phyloP scores from a whole-genome alignment of 1,284 basidiomycete genomes.

The Coriolopsis trogii region DNA sequence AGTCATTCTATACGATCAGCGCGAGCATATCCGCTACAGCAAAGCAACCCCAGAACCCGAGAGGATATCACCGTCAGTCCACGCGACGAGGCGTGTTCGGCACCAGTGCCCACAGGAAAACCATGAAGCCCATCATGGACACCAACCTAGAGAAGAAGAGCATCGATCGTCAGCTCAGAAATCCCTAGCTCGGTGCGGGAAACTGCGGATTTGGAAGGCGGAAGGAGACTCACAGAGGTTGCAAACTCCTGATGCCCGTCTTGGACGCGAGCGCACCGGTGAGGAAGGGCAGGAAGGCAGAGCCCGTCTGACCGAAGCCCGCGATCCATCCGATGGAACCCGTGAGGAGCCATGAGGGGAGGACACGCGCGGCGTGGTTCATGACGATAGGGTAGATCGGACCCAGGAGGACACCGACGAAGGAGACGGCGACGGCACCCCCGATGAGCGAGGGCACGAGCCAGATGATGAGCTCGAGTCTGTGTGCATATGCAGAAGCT shows the following conservation, averaged over 20 bases:
- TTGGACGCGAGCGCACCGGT: constrained; percentile 54
- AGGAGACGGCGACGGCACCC: constrained; percentile 53
- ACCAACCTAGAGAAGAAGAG: constrained; percentile 17
- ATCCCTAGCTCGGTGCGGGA: too few relatives aligned
- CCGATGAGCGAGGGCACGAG: constrained; percentile 58
- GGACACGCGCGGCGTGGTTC: constrained; percentile 48
- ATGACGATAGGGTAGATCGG: constrained; percentile 62
- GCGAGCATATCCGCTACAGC: too few relatives aligned
- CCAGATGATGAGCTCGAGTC: constrained; percentile 62
- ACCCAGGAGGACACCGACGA: constrained; percentile 53
- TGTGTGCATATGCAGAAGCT: constrained; percentile 18
- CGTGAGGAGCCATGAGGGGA: constrained; percentile 55
- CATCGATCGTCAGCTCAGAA: neutral
- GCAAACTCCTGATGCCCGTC: constrained; percentile 38
- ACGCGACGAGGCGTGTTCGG: constrained; percentile 15
- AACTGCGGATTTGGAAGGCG: too few relatives aligned
- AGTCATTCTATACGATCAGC: too few relatives aligned
- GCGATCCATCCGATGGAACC: constrained; percentile 63
- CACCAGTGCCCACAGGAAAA: constrained; percentile 25
- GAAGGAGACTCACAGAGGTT: constrained; percentile 25
- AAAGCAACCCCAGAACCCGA: too few relatives aligned
- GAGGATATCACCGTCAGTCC: too few relatives aligned
- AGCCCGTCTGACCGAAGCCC: constrained; percentile 55
- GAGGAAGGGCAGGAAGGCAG: constrained; percentile 56
- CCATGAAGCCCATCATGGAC: constrained; percentile 28